These are phyloP conservation scores for Avicennia marina DNA, from an alignment of 257 asterid genomes.

Conservation along the genomic window DNA sequence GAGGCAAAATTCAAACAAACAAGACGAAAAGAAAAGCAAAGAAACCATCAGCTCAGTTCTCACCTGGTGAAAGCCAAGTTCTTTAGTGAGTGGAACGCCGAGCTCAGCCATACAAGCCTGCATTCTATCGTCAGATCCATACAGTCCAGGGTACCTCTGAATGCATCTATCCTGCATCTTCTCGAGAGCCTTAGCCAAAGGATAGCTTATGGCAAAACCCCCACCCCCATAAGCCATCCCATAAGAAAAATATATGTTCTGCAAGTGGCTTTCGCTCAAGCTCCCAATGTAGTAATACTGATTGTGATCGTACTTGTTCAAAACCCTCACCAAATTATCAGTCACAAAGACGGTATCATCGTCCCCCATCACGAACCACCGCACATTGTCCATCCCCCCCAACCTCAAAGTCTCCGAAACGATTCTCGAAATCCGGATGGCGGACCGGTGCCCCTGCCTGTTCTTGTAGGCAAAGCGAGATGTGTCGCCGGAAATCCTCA, in stretches of 20 bases:
- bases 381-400: slow-evolving; percentile 41
- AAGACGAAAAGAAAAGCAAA: neutral
- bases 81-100: slow-evolving; percentile 90
- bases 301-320: slow-evolving; percentile 77
- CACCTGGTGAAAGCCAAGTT: slow-evolving; percentile 90
- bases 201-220: slow-evolving; percentile 85
- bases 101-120: slow-evolving; percentile 98
- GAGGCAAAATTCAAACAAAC: neutral
- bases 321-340: slow-evolving; percentile 69
- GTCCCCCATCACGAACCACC: slow-evolving; percentile 96
- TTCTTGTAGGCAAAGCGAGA: slow-evolving; percentile 53
- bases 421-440: slow-evolving; percentile 71
- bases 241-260: slow-evolving; percentile 72
- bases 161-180: slow-evolving; percentile 81
- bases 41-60: neutral
- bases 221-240: slow-evolving; percentile 93
- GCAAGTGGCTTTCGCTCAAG: slow-evolving; percentile 82
- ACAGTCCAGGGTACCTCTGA: slow-evolving; percentile 74
- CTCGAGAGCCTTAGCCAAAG: slow-evolving; percentile 71
- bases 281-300: slow-evolving; percentile 85
- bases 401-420: slow-evolving; percentile 68
- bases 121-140: slow-evolving; percentile 87
- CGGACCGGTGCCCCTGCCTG: slow-evolving; percentile 70
- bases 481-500: slow-evolving; percentile 61
- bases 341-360: slow-evolving; percentile 81